Conservation (phyloP, 768 basidiomycete species). For the Mycena rosella region DNA sequence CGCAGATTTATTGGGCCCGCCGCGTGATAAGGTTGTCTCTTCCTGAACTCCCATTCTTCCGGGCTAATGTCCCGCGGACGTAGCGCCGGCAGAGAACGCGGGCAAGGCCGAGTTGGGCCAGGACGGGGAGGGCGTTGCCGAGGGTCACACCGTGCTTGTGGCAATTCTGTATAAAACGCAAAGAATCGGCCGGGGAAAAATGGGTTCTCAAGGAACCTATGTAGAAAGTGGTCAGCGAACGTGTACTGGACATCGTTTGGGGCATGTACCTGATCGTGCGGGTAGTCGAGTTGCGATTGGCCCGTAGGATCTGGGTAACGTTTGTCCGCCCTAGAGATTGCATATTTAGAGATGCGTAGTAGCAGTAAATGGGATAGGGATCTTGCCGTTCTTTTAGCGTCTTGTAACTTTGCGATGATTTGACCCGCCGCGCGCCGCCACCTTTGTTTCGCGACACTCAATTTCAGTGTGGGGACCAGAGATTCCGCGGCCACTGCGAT, state of each 20-base stretch:
- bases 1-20: slow-evolving; percentile 66
- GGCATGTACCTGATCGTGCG: slow-evolving; percentile 48
- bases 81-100: slow-evolving; percentile 63
- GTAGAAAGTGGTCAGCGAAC: neutral
- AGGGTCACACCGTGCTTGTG: slow-evolving; percentile 60
- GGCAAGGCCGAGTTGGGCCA: too few species aligned
- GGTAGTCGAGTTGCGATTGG: slow-evolving; percentile 50
- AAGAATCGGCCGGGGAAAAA: slow-evolving; percentile 12
- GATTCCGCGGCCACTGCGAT: slow-evolving; percentile 55
- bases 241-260: neutral
- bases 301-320: slow-evolving; percentile 60
- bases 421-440: slow-evolving; percentile 61
- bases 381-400: slow-evolving; percentile 51
- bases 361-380: neutral
- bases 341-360: neutral
- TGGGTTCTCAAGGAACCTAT: slow-evolving; percentile 4
- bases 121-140: slow-evolving; percentile 61
- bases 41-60: slow-evolving; percentile 69
- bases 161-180: slow-evolving; percentile 46
- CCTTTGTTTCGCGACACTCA: slow-evolving; percentile 52
- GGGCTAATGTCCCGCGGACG: slow-evolving; percentile 58
- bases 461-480: slow-evolving; percentile 48
- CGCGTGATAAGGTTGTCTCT: slow-evolving; percentile 60
- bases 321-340: slow-evolving; percentile 65
- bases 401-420: slow-evolving; percentile 51